phyloP scores from a whole-genome alignment of 352 stramenopile species.

The Phytophthora citricola region DNA sequence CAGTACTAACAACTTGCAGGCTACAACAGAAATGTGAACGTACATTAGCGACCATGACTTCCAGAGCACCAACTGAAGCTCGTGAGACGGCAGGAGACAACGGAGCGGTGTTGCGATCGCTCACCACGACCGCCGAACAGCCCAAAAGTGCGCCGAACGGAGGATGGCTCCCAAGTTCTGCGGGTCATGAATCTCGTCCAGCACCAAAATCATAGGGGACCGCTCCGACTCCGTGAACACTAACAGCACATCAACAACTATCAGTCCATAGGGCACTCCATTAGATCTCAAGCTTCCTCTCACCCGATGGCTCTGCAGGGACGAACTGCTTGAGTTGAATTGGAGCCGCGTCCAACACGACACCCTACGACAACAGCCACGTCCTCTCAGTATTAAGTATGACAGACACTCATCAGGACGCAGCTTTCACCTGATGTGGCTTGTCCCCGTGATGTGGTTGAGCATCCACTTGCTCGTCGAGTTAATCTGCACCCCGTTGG shows the following conservation, averaged over 20 bases:
- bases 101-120: conserved; percentile 73
- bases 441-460: conserved; percentile 85
- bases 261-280: not conserved
- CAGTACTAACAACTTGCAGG: not conserved
- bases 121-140: conserved; percentile 69
- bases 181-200: conserved; percentile 84
- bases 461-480: conserved; percentile 81
- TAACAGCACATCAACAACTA: conserved; percentile 20
- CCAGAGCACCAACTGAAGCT: conserved; percentile 75
- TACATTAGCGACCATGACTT: conserved; percentile 82
- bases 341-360: conserved; percentile 74
- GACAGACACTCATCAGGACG: not conserved
- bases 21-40: conserved; percentile 5
- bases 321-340: conserved; percentile 67
- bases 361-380: conserved; percentile 40
- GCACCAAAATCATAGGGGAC: conserved; percentile 66
- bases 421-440: conserved; percentile 65
- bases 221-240: conserved; percentile 43
- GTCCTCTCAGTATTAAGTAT: conserved; percentile 31
- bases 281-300: not conserved
- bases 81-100: conserved; percentile 76
- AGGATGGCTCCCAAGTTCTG: conserved; percentile 87
- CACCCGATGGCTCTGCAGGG: conserved; percentile 50
- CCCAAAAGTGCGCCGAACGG: conserved; percentile 83
- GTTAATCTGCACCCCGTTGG: conserved; percentile 31